Percentiles rank a stretch among this genome's conserved stretches.
These are phyloP conservation scores for Starmerella powellii DNA, from an alignment of 805 yeast genomes.

Conservation along the genomic window DNA sequence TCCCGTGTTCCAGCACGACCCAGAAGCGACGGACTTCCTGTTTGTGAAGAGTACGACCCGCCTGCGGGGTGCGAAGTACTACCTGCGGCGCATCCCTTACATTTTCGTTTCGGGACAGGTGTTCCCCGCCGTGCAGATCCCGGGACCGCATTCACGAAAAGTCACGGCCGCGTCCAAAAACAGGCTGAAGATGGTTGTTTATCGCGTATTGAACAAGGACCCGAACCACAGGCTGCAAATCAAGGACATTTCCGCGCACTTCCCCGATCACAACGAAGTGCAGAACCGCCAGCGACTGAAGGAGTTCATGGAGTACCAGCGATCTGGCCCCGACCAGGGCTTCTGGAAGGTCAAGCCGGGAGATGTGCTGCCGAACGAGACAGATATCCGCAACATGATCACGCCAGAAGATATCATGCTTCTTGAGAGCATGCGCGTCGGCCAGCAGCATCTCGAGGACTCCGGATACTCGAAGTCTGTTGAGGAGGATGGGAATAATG, in stretches of 20 bases:
- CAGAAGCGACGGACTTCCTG: conserved; percentile 65
- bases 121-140: conserved; percentile 86
- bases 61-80: conserved; percentile 52
- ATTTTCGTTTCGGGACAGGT: conserved; percentile 83
- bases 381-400: conserved; percentile 67
- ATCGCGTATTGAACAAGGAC: conserved; percentile 65
- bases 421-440: conserved; percentile 83
- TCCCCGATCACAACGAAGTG: conserved; percentile 95
- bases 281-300: conserved; percentile 90
- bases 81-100: conserved; percentile 54
- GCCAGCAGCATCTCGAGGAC: conserved; percentile 82
- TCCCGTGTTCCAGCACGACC: conserved; percentile 81
- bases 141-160: conserved; percentile 94
- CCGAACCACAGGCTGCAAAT: conserved; percentile 67
- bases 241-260: conserved; percentile 77
- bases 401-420: conserved; percentile 83
- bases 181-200: conserved; percentile 86
- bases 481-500: conserved; percentile 30
- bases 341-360: conserved; percentile 75
- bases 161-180: conserved; percentile 88
- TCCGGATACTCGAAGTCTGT: conserved; percentile 42
- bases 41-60: conserved; percentile 67
- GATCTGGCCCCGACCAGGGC: conserved; percentile 89
- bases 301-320: conserved; percentile 95
- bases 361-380: conserved; percentile 60